phyloP scores from a whole-genome alignment of 2,329 filamentous ascomycete genomes.

The Leptoxyphium fumago region DNA sequence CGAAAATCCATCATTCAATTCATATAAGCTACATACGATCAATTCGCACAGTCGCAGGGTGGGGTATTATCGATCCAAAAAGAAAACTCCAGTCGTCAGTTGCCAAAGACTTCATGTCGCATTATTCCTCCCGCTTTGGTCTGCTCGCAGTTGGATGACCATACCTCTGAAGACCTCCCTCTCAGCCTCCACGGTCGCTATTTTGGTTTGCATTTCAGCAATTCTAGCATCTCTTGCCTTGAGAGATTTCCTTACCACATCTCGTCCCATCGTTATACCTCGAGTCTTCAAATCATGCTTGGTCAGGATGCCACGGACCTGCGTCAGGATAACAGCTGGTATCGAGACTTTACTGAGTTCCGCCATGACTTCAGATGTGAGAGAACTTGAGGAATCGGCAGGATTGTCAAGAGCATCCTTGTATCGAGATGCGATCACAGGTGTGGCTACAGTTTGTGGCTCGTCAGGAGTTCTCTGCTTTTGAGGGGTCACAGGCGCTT shows the following conservation, averaged over 20 bases:
- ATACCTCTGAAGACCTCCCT: conserved; percentile 34
- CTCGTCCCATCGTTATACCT: conserved; percentile 50
- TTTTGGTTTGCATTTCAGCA: conserved; percentile 49
- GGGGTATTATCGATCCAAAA: no score
- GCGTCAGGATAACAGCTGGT: conserved; percentile 13
- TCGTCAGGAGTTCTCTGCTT: not conserved
- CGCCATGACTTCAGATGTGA: conserved; percentile 13
- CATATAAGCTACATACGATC: no score
- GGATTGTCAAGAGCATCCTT: conserved; percentile 14
- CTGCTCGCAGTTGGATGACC: conserved; percentile 16
- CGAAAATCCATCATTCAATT: no score
- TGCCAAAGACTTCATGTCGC: not conserved
- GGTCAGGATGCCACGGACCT: conserved; percentile 34
- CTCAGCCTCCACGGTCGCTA: conserved; percentile 44
- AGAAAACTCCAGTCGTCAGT: no score
- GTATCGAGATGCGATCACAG: conserved; percentile 10
- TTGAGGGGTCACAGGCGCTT: conserved; percentile 1
- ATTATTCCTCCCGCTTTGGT: not conserved
- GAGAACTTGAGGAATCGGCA: conserved; percentile 9
- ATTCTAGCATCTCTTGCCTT: conserved; percentile 51
- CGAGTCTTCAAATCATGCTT: conserved; percentile 43
- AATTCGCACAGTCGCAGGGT: no score
- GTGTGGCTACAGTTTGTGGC: not conserved
- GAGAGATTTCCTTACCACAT: conserved; percentile 47
- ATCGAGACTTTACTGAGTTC: conserved; percentile 7